phyloP scores from a whole-genome alignment of 1,139 yeast species.

The Candida sp. region DNA sequence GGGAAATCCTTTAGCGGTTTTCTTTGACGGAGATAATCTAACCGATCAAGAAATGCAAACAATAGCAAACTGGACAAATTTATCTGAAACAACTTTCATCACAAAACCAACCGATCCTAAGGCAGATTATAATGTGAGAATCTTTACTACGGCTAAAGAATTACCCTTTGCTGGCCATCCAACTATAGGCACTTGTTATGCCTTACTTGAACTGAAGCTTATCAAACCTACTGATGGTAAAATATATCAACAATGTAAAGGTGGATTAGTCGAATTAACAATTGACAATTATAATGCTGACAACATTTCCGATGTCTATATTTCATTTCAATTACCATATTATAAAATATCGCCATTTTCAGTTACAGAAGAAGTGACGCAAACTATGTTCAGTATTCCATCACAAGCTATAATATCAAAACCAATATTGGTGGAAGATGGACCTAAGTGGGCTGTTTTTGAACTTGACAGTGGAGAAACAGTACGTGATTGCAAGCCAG shows the following conservation, averaged over 20 bases:
- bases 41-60: conserved; percentile 35
- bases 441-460: conserved; percentile 41
- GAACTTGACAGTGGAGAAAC: conserved; percentile 22
- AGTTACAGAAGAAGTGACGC: conserved; percentile 13
- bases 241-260: conserved; percentile 40
- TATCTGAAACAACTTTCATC: conserved; percentile 54
- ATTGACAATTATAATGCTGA: not conserved
- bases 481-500: conserved; percentile 26
- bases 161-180: conserved; percentile 64
- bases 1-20: conserved; percentile 59
- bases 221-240: conserved; percentile 20
- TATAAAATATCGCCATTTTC: conserved; percentile 17
- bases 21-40: conserved; percentile 30
- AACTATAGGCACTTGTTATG: conserved; percentile 49
- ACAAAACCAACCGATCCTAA: conserved; percentile 26
- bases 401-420: conserved; percentile 8
- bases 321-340: conserved; percentile 22
- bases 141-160: conserved; percentile 43
- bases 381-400: conserved; percentile 14
- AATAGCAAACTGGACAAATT: conserved; percentile 54
- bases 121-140: conserved; percentile 46
- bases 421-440: conserved; percentile 26
- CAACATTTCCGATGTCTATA: conserved; percentile 7
- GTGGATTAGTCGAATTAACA: conserved; percentile 35
- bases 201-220: conserved; percentile 30